phyloP scores from a whole-genome alignment of 1,139 yeast species.

The Pichia norvegensis region DNA sequence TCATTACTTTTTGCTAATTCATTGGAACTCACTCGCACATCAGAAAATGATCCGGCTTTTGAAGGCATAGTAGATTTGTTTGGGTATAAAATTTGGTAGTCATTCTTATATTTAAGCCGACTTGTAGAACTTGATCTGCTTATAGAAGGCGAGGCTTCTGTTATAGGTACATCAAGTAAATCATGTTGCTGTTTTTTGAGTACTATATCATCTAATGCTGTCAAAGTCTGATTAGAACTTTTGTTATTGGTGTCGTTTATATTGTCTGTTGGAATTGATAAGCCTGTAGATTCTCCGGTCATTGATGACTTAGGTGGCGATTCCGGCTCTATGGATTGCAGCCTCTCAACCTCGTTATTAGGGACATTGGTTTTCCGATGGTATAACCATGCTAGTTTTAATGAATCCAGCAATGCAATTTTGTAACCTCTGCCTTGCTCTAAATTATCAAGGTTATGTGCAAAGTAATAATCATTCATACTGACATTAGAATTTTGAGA shows the following conservation, averaged over 20 bases:
- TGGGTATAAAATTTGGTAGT: conserved; percentile 8
- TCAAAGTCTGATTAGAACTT: background rate
- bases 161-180: background rate
- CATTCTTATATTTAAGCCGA: background rate
- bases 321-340: background rate
- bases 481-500: conserved; percentile 9
- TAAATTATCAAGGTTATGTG: conserved; percentile 22
- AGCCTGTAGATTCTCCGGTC: background rate
- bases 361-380: conserved; percentile 5
- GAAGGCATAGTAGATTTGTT: background rate
- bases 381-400: conserved; percentile 20
- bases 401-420: conserved; percentile 25
- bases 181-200: background rate
- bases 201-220: background rate
- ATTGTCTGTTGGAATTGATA: background rate
- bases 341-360: background rate
- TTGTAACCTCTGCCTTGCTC: conserved; percentile 23
- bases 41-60: background rate
- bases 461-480: conserved; percentile 14
- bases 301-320: background rate
- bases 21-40: background rate
- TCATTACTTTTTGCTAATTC: background rate
- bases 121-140: background rate
- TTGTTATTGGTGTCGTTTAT: background rate
- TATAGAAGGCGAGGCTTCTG: background rate